Evolutionary conservation across 2,329 filamentous ascomycete genomes (phyloP).

Genomic region (Simplicillium aogashimaense): DNA sequence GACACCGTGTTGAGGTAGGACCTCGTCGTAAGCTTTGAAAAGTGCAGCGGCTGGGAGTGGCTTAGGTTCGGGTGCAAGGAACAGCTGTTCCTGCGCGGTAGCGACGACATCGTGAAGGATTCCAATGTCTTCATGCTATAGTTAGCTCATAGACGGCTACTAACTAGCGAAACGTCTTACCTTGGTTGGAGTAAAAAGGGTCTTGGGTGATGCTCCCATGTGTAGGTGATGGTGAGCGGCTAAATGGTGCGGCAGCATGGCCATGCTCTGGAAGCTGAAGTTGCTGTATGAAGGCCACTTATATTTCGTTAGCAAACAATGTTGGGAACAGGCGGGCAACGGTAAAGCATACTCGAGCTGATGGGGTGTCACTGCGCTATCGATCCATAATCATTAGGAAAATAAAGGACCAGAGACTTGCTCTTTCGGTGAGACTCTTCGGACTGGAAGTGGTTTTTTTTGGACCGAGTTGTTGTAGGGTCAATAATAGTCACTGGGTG

Average conservation of each 20-base stretch:
- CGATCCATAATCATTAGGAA: slow-evolving; percentile 18
- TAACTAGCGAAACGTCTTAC: slow-evolving; percentile 22
- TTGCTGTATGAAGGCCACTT: slow-evolving; percentile 6
- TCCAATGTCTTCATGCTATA: slow-evolving; percentile 50
- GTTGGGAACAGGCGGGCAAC: background rate
- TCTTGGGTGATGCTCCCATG: slow-evolving; percentile 13
- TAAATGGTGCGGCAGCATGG: background rate
- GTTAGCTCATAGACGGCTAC: background rate
- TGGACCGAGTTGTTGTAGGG: no score
- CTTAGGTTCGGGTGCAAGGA: slow-evolving; percentile 46
- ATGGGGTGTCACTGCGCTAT: slow-evolving; percentile 17
- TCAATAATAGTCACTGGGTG: no score
- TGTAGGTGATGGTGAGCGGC: slow-evolving; percentile 2
- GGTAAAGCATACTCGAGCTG: slow-evolving; percentile 16
- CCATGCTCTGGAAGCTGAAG: background rate
- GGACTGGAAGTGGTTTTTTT: no score
- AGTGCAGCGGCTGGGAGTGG: slow-evolving; percentile 65
- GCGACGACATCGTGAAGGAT: slow-evolving; percentile 69
- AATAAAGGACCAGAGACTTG: no score
- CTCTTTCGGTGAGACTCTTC: no score
- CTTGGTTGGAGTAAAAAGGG: slow-evolving; percentile 51
- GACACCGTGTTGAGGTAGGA: slow-evolving; percentile 61
- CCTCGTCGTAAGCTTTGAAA: slow-evolving; percentile 69
- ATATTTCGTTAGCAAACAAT: background rate
- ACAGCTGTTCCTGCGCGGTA: slow-evolving; percentile 56